A percentile compares a stretch with the other conserved stretches of the same genome.
These are phyloP conservation scores for Knufia petricola DNA, from an alignment of 2,329 filamentous ascomycete species.

Conservation along the genomic window DNA sequence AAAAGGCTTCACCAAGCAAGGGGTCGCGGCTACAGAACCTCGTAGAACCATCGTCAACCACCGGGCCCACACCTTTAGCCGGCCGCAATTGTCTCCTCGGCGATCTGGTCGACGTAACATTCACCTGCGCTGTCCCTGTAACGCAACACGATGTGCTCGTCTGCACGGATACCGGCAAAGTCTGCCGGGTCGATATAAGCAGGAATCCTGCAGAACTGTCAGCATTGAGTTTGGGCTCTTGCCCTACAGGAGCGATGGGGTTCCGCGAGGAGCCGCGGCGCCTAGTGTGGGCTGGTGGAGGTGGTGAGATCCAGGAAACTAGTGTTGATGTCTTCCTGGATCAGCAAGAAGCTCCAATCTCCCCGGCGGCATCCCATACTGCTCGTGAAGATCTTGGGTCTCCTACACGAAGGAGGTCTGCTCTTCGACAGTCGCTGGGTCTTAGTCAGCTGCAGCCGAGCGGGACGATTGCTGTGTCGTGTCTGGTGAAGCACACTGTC, in stretches of 20 bases:
- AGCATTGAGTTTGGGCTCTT: background rate
- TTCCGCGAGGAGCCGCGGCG: conserved; percentile 4
- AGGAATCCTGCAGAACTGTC: conserved; percentile 6
- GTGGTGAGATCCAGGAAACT: conserved; percentile 6
- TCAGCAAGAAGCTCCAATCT: background rate
- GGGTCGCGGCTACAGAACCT: conserved; percentile 39
- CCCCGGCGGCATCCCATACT: background rate
- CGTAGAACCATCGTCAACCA: conserved; percentile 31
- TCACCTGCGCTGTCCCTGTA: conserved; percentile 65
- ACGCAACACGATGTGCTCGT: conserved; percentile 67
- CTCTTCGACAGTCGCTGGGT: conserved; percentile 18
- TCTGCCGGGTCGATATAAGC: conserved; percentile 65
- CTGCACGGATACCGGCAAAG: conserved; percentile 75
- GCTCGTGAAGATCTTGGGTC: background rate
- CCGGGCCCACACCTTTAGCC: conserved; percentile 58
- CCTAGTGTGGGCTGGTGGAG: conserved; percentile 9
- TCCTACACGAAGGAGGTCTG: conserved; percentile 8
- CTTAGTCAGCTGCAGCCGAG: conserved; percentile 19
- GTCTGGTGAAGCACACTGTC: conserved; percentile 56
- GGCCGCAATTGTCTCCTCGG: conserved; percentile 85
- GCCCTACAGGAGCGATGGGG: background rate
- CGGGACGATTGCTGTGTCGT: conserved; percentile 57
- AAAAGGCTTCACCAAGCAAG: conserved; percentile 53
- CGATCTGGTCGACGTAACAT: conserved; percentile 69
- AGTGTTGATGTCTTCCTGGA: background rate